Conservation (phyloP, 2,329 filamentous ascomycete genomes). For the Trematosphaeria pertusa region DNA sequence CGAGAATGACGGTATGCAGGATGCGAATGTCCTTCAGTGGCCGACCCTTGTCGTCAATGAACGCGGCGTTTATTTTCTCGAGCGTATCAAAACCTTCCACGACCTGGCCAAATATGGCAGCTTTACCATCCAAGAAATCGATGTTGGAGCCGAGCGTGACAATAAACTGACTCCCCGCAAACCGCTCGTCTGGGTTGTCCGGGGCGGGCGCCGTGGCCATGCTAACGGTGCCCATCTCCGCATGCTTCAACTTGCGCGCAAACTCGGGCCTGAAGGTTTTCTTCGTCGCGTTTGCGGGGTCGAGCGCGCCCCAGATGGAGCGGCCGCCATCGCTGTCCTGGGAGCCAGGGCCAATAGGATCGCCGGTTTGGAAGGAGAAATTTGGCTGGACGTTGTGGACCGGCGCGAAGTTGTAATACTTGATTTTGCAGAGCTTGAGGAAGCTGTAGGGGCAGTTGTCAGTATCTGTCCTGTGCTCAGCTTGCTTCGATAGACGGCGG, state of each 20-base stretch:
- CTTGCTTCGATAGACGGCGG: slow-evolving; percentile 47
- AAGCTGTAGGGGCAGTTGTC: slow-evolving; percentile 71
- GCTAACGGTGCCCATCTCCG: slow-evolving; percentile 89
- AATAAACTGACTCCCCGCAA: slow-evolving; percentile 92
- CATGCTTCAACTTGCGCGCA: slow-evolving; percentile 85
- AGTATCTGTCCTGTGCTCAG: slow-evolving; percentile 62
- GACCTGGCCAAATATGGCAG: slow-evolving; percentile 93
- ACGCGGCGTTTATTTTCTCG: slow-evolving; percentile 90
- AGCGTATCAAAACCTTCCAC: slow-evolving; percentile 94
- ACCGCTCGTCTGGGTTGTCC: slow-evolving; percentile 77
- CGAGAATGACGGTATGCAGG: slow-evolving; percentile 87
- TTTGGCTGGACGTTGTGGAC: slow-evolving; percentile 91
- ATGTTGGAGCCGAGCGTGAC: slow-evolving; percentile 89
- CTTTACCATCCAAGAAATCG: slow-evolving; percentile 89
- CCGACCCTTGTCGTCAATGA: slow-evolving; percentile 83
- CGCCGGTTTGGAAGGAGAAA: slow-evolving; percentile 96
- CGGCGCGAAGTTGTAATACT: slow-evolving; percentile 98
- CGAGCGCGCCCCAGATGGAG: slow-evolving; percentile 87
- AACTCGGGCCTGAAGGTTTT: slow-evolving; percentile 85
- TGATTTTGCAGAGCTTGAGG: slow-evolving; percentile 96
- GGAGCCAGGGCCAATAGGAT: slow-evolving; percentile 87
- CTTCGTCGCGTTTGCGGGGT: slow-evolving; percentile 65
- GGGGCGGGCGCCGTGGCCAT: slow-evolving; percentile 89
- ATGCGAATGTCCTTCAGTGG: slow-evolving; percentile 95
- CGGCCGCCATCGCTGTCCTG: slow-evolving; percentile 88